Conservation (phyloP, 2,329 filamentous ascomycete genomes). For the Microdochium paspali region DNA sequence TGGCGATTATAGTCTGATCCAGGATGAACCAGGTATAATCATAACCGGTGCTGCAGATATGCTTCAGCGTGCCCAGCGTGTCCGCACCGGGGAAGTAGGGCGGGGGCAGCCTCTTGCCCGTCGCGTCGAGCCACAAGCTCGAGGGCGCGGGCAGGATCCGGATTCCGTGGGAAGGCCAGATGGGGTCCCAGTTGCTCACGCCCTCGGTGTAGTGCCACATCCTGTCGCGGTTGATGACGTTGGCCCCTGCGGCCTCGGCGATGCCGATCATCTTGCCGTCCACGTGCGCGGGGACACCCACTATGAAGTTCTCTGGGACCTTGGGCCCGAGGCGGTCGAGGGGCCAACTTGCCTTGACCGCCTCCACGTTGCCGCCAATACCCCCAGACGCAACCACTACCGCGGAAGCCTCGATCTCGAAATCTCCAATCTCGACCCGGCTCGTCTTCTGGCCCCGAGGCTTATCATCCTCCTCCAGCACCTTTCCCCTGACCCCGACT, state of each 20-base stretch:
- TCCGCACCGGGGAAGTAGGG: conserved; percentile 48
- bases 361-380: conserved; percentile 52
- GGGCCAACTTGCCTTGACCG: conserved; percentile 49
- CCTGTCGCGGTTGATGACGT: conserved; percentile 49
- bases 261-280: conserved; percentile 55
- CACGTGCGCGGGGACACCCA: conserved; percentile 55
- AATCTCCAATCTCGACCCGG: conserved; percentile 35
- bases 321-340: conserved; percentile 45
- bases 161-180: conserved; percentile 53
- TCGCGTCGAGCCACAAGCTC: conserved; percentile 53
- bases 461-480: conserved; percentile 41
- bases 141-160: conserved; percentile 51
- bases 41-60: conserved; percentile 51
- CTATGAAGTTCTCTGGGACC: conserved; percentile 45
- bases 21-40: conserved; percentile 57
- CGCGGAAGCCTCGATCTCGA: conserved; percentile 42
- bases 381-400: conserved; percentile 48
- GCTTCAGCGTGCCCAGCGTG: conserved; percentile 45
- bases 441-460: conserved; percentile 42
- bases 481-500: conserved; percentile 40
- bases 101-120: conserved; percentile 45
- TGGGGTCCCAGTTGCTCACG: conserved; percentile 50
- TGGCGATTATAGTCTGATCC: conserved; percentile 47
- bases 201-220: conserved; percentile 63
- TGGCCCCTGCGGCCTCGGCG: conserved; percentile 39